Conservation (phyloP, 345 rosid species). For the Acer negundo region DNA sequence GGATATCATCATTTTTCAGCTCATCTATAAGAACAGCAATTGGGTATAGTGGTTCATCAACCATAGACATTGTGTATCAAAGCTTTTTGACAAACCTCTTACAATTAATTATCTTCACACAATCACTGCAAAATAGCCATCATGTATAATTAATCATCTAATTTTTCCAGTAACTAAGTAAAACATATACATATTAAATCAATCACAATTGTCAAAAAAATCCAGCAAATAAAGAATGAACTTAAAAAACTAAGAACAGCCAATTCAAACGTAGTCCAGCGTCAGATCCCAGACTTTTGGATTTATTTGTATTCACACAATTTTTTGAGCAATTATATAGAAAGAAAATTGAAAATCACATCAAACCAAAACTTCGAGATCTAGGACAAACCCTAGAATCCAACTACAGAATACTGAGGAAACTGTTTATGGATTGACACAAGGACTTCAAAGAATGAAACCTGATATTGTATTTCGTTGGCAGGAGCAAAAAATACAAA, state of each 20-base stretch:
- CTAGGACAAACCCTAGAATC: constrained; percentile 30
- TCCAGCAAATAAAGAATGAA: not conserved
- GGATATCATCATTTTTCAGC: constrained; percentile 94
- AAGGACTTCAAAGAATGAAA: constrained; percentile 2
- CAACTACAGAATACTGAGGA: constrained; percentile 12
- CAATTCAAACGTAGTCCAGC: constrained; percentile 3
- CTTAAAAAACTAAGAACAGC: not conserved
- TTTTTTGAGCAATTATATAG: not conserved
- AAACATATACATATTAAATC: not conserved
- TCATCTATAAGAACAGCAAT: constrained; percentile 89
- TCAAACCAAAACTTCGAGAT: constrained; percentile 19
- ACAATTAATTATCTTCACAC: constrained; percentile 11
- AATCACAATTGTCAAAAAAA: not conserved
- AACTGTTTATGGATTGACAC: not conserved
- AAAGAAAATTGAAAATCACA: not conserved
- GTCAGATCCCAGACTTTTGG: constrained; percentile 8
- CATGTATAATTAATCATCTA: not conserved
- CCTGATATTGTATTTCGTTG: not conserved
- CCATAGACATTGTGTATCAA: constrained; percentile 59
- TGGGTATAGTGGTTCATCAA: constrained; percentile 87
- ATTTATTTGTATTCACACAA: not conserved
- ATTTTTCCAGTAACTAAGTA: too few relatives aligned
- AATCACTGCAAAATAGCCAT: constrained; percentile 17
- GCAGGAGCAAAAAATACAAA: not conserved
- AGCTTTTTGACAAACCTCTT: constrained; percentile 1